phyloP scores from a whole-genome alignment of 2,329 filamentous ascomycete genomes.

The Fusarium pininemorale region DNA sequence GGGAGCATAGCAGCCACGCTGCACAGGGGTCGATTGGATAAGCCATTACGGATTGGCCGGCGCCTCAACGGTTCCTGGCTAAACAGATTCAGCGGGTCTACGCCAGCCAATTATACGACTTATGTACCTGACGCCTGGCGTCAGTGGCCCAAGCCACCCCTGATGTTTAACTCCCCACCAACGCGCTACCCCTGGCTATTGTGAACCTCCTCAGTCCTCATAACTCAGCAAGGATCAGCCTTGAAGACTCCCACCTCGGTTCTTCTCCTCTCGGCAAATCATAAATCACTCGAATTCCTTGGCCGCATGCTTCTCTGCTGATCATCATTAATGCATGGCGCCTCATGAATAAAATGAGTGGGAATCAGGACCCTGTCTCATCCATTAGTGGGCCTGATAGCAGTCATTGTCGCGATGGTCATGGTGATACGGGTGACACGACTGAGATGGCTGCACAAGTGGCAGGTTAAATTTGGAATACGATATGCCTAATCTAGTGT shows the following conservation, averaged over 20 bases:
- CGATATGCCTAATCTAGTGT: neutral
- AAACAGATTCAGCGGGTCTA: constrained; percentile 24
- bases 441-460: constrained; percentile 17
- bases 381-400: neutral
- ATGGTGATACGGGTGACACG: neutral
- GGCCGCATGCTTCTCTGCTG: constrained; percentile 31
- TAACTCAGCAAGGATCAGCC: constrained; percentile 2
- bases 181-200: constrained; percentile 18
- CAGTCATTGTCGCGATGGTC: neutral
- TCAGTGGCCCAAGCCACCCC: constrained; percentile 25
- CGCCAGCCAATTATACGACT: constrained; percentile 30
- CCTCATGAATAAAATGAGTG: constrained; percentile 8
- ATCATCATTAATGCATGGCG: constrained; percentile 39
- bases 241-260: constrained; percentile 2
- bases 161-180: neutral
- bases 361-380: constrained; percentile 7
- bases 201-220: constrained; percentile 21
- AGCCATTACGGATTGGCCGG: constrained; percentile 28
- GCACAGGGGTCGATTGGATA: neutral
- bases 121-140: constrained; percentile 39
- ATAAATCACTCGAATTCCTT: constrained; percentile 18
- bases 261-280: constrained; percentile 10
- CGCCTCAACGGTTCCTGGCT: constrained; percentile 41
- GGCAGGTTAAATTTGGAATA: constrained; percentile 29
- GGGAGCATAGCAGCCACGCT: constrained; percentile 13